Base-by-base conservation (phyloP, 352 stramenopile species). In the Thalassiosira exigua region DNA sequence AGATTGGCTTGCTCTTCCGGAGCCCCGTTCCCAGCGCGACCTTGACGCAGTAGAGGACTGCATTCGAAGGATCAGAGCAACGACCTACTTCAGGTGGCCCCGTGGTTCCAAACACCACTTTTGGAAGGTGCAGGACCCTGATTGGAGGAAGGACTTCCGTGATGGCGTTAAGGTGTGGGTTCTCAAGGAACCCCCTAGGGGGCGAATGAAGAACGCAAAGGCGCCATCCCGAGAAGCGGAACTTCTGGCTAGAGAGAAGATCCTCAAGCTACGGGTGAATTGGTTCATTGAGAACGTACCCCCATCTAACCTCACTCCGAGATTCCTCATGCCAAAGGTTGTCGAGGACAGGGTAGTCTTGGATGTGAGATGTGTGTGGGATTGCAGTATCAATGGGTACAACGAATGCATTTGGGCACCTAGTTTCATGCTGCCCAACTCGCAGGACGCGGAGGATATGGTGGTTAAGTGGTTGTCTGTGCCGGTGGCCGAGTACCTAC, bases 401-500 rank as follows among this genome's bases (percentile, higher is more conserved):
- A 78, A 78, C 39, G 48, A 27, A 4, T 27, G 19, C 7, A 26
- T 78, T 11, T 78, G 59, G 69, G 51, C 59, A 21, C 58, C 58
- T 26, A 21, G 48, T 7, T 78, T 78, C 50, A 71, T 65, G 22
- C 24, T 78, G 3, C 27, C 21, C 51, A 41, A 53, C 42, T 54
- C 32, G 12, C 12, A 30, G 22, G 69, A 79, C 56, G 41, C 50
- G 7, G 48, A 79, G 54, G 54, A 79, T n/a, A 54, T 71, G 22
- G 54, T 69, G 51, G 48, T 74, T 7, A 79, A 79, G 19, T 79
- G 41, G 60, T 42, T 79, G 24, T 7, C 60, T 19, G 29, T 54
- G 24, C 26, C 70, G 52, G 54, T 68, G n/a, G 61, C 19, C 4
- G 30, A 56, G 4, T 73, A 79, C 32, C 56, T 79, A 24, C 17